Conservation (phyloP, 176 grass and related monocot species). For the Ensete glaucum region DNA sequence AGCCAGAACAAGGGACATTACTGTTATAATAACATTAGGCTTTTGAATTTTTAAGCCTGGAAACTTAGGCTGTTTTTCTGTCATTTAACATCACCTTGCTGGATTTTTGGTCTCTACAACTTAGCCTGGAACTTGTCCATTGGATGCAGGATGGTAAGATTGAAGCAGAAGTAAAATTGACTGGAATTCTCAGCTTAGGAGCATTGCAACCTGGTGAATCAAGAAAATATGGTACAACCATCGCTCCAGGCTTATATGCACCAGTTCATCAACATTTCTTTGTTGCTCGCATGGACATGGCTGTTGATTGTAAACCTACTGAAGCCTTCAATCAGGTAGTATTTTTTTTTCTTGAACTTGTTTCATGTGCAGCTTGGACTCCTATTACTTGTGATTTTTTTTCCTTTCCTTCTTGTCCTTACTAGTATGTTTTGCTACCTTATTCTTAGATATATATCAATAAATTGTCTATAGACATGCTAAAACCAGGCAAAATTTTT, state of each 20-base stretch:
- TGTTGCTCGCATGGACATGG: slow-evolving; percentile 99
- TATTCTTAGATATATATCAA: no score
- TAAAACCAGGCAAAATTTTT: no score
- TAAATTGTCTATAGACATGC: no score
- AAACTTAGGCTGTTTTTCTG: not conserved
- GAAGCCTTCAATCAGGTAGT: slow-evolving; percentile 92
- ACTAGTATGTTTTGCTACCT: no score
- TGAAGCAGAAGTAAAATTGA: slow-evolving; percentile 98
- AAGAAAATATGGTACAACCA: slow-evolving; percentile 98
- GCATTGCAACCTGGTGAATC: slow-evolving; percentile 89
- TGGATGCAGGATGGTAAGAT: slow-evolving; percentile 87
- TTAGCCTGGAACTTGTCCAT: not conserved
- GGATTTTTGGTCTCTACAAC: not conserved
- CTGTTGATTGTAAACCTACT: slow-evolving; percentile 92
- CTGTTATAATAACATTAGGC: not conserved
- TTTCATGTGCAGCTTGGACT: not conserved
- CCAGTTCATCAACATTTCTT: slow-evolving; percentile 99
- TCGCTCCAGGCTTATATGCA: slow-evolving; percentile 95
- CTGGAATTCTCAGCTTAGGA: slow-evolving; percentile 96
- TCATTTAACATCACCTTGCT: not conserved
- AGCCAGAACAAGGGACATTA: not conserved
- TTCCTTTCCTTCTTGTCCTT: no score
- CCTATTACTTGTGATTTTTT: not conserved
- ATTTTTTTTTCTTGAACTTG: not conserved
- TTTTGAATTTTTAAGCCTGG: not conserved